A percentile compares a stretch with the other conserved stretches of the same genome.
These are phyloP conservation scores for Leptosphaerulina australis DNA, from an alignment of 2,329 filamentous ascomycete species.

Conservation along the genomic window DNA sequence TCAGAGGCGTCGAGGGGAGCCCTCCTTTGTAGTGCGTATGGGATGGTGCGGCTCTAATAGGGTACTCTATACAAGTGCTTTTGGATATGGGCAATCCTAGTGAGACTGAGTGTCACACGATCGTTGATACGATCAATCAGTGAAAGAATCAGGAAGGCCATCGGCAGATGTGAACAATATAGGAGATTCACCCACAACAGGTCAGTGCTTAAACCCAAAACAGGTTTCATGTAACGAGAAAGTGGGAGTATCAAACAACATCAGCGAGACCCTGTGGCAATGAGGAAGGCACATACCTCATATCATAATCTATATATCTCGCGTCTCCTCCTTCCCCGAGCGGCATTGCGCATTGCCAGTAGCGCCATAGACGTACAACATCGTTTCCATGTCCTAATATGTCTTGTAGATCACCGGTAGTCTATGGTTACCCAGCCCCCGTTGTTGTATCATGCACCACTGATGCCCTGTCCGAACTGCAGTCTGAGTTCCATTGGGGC, in stretches of 20 bases:
- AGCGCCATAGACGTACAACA: slow-evolving; percentile 25
- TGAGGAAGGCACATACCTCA: slow-evolving; percentile 20
- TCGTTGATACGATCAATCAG: neutral
- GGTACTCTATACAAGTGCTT: slow-evolving; percentile 11
- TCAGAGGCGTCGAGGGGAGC: slow-evolving; percentile 30
- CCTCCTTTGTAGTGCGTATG: slow-evolving; percentile 19
- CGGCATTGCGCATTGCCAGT: slow-evolving; percentile 11
- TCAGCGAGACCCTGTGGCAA: neutral
- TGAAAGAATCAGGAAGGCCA: neutral
- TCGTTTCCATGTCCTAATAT: slow-evolving; percentile 20
- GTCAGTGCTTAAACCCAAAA: neutral
- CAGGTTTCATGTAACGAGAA: too few relatives aligned
- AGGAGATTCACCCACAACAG: neutral
- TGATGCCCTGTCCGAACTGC: slow-evolving; percentile 10
- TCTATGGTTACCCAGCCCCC: slow-evolving; percentile 13
- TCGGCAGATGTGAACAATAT: neutral
- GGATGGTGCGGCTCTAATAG: slow-evolving; percentile 22
- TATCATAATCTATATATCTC: slow-evolving; percentile 20
- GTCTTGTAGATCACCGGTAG: slow-evolving; percentile 21
- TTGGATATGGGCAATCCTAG: neutral
- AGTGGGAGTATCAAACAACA: neutral
- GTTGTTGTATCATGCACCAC: slow-evolving; percentile 14
- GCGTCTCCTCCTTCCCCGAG: slow-evolving; percentile 34
- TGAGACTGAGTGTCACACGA: neutral
- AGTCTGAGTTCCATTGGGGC: slow-evolving; percentile 1